Conservation (phyloP, 1,284 basidiomycete species). For the Cutaneotrichosporon cyanovorans region DNA sequence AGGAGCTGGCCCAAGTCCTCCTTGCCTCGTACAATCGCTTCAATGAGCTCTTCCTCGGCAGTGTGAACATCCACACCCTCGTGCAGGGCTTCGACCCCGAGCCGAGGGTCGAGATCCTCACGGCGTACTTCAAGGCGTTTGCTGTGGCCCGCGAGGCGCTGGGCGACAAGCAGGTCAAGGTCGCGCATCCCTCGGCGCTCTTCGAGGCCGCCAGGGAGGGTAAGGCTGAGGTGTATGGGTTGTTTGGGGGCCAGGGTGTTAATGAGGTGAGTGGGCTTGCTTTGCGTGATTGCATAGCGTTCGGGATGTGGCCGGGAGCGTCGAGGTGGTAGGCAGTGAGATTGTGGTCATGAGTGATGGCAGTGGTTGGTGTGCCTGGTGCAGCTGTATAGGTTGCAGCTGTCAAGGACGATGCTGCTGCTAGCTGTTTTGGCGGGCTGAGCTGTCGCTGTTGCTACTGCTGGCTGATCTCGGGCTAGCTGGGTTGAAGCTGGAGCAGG, state of each 20-base stretch:
- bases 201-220: slow-evolving; percentile 62
- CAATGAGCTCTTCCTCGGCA: slow-evolving; percentile 64
- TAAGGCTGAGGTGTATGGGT: slow-evolving; percentile 75
- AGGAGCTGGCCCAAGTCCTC: slow-evolving; percentile 62
- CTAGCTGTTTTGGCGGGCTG: too few relatives aligned
- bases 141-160: slow-evolving; percentile 60
- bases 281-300: too few relatives aligned
- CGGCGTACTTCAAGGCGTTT: slow-evolving; percentile 72
- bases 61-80: slow-evolving; percentile 64
- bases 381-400: too few relatives aligned
- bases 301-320: too few relatives aligned
- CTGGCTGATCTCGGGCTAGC: too few relatives aligned
- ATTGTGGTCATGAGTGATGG: too few relatives aligned
- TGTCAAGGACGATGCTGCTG: too few relatives aligned
- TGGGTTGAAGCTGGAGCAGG: too few relatives aligned
- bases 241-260: slow-evolving; percentile 97
- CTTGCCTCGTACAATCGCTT: slow-evolving; percentile 67
- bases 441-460: too few relatives aligned
- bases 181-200: slow-evolving; percentile 64
- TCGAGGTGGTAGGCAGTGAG: too few relatives aligned
- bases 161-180: slow-evolving; percentile 53
- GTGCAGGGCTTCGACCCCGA: slow-evolving; percentile 67
- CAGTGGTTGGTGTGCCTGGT: too few relatives aligned
- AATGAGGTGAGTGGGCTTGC: slow-evolving; percentile 59
- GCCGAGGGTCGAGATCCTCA: slow-evolving; percentile 65